These are phyloP conservation scores for Fusarium dimerum DNA, from an alignment of 2,329 filamentous ascomycete genomes.

Conservation along the genomic window DNA sequence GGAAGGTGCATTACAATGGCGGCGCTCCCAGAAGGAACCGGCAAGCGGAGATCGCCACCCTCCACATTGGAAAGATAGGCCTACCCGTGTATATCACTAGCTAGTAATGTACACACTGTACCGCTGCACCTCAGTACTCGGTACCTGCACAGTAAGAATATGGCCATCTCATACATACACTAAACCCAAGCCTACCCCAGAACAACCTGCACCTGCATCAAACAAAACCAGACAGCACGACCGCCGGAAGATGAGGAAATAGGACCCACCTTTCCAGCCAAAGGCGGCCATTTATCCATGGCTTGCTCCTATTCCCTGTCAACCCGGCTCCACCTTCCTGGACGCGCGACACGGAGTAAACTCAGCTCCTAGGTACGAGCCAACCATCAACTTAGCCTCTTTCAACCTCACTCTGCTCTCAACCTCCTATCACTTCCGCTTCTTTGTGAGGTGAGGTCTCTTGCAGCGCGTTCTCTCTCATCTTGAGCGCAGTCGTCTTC, in stretches of 20 bases:
- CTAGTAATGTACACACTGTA: background rate
- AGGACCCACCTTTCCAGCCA: background rate
- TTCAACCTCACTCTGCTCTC: conserved; percentile 25
- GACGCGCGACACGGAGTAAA: conserved; percentile 22
- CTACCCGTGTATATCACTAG: too few species aligned
- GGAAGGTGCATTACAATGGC: background rate
- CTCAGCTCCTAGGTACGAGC: conserved; percentile 15
- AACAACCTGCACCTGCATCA: background rate
- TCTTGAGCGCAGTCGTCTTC: conserved; percentile 25
- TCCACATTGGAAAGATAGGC: conserved; percentile 24
- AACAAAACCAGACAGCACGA: background rate
- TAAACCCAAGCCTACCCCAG: background rate
- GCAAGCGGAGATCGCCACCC: conserved; percentile 38
- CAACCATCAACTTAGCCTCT: conserved; percentile 30
- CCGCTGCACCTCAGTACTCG: too few species aligned
- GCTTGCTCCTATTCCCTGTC: background rate
- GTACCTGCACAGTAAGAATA: background rate
- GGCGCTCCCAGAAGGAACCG: conserved; percentile 8
- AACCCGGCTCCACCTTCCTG: conserved; percentile 14
- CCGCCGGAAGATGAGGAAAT: background rate
- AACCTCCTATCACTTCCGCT: conserved; percentile 18
- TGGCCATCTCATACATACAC: background rate
- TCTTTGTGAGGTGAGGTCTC: conserved; percentile 20
- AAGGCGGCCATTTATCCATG: background rate
- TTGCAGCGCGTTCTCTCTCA: conserved; percentile 24